Percentiles rank a stretch among this genome's conserved stretches.
Evolutionary conservation across 1,284 basidiomycete genomes (phyloP).

Genomic region (Chondrostereum purpureum): DNA sequence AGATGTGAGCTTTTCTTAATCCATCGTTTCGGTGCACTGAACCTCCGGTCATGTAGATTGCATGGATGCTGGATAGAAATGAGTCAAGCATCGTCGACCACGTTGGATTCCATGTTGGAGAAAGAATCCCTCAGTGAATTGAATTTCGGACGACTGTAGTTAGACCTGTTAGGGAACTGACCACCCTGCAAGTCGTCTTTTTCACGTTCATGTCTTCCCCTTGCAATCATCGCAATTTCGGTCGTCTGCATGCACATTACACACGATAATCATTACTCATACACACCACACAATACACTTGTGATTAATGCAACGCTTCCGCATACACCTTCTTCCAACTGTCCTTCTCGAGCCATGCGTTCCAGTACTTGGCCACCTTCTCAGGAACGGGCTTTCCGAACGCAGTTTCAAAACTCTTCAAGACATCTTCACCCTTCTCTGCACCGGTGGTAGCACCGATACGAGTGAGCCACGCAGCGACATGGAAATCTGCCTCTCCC

Average conservation of each 20-base stretch:
- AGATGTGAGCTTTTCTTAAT: constrained; percentile 32
- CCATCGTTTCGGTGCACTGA: neutral
- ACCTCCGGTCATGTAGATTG: constrained; percentile 33
- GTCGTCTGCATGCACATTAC: constrained; percentile 14
- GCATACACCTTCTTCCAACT: constrained; percentile 54
- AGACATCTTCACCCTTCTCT: constrained; percentile 27
- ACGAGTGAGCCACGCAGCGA: constrained; percentile 46
- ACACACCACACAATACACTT: neutral
- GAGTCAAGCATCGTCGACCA: constrained; percentile 47
- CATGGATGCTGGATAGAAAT: constrained; percentile 57
- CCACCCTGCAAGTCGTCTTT: too few species aligned
- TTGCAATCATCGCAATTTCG: too few species aligned
- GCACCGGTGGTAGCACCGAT: constrained; percentile 31
- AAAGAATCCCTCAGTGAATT: too few species aligned
- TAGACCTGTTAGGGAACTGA: too few species aligned
- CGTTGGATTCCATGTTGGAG: too few species aligned
- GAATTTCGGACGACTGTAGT: too few species aligned
- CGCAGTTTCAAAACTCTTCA: constrained; percentile 32
- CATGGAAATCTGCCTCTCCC: constrained; percentile 50
- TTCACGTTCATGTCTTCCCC: too few species aligned
- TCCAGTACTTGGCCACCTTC: constrained; percentile 38
- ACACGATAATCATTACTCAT: neutral
- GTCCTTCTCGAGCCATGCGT: constrained; percentile 44
- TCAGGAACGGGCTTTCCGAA: constrained; percentile 31
- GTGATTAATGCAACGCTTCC: constrained; percentile 36